Evolutionary conservation across 371 early-diverging fungal species (phyloP).

Genomic region (Mortierella sp.): DNA sequence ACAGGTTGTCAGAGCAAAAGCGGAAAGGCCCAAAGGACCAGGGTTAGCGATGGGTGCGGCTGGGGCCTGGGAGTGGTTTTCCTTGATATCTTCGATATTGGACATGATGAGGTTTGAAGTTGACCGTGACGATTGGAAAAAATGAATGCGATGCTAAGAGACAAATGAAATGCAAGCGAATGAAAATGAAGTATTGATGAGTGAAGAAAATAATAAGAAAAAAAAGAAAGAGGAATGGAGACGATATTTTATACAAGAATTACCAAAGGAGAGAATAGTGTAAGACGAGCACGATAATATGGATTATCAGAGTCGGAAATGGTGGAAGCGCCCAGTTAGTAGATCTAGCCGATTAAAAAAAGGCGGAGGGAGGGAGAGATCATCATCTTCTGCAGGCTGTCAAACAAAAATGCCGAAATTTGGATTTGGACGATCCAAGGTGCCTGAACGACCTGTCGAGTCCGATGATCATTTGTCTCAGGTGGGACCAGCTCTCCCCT

Average conservation of each 20-base stretch:
- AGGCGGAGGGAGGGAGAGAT: too few relatives aligned
- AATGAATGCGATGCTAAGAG: background rate
- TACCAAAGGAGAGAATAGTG: too few relatives aligned
- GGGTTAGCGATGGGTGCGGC: slow-evolving; percentile 62
- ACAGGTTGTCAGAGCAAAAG: slow-evolving; percentile 82
- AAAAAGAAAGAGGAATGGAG: background rate
- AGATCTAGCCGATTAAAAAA: too few relatives aligned
- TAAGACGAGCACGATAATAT: too few relatives aligned
- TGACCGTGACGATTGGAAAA: background rate
- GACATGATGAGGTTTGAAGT: slow-evolving; percentile 6
- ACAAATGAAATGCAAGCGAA: too few relatives aligned
- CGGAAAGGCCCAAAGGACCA: slow-evolving; percentile 79
- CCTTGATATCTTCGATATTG: slow-evolving; percentile 19
- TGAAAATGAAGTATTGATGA: background rate
- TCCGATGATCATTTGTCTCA: background rate
- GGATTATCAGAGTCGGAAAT: too few relatives aligned
- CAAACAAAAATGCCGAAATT: too few relatives aligned
- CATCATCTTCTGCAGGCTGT: too few relatives aligned
- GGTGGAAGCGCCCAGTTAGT: too few relatives aligned
- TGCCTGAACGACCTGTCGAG: background rate
- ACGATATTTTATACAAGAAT: background rate
- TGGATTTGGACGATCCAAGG: too few relatives aligned
- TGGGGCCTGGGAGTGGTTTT: background rate
- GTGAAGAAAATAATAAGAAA: background rate
- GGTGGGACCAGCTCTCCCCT: too few relatives aligned